phyloP scores from a whole-genome alignment of 2,329 filamentous ascomycete genomes.

The Penicillium sp. region DNA sequence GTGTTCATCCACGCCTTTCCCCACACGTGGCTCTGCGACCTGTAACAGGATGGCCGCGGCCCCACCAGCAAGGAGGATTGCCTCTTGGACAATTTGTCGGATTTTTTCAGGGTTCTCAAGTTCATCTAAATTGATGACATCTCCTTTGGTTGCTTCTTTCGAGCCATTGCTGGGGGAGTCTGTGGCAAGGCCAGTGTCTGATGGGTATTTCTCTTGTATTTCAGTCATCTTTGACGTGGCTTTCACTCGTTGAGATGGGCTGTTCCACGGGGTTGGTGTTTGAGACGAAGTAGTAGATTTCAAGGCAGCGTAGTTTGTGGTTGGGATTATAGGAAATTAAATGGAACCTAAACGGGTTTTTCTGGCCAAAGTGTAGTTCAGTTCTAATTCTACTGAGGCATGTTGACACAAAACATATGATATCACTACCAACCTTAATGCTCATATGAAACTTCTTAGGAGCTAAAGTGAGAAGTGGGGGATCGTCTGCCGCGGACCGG shows the following conservation, averaged over 20 bases:
- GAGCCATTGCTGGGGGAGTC: not conserved
- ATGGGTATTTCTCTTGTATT: not conserved
- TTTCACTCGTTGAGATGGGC: not conserved
- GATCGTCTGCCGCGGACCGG: slow-evolving; percentile 3
- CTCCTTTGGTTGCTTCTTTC: not conserved
- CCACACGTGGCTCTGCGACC: slow-evolving; percentile 45
- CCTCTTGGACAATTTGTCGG: slow-evolving; percentile 38
- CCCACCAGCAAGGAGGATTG: slow-evolving; percentile 40
- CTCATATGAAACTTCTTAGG: not conserved
- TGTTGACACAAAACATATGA: not conserved
- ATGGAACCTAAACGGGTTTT: not conserved
- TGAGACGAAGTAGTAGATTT: not conserved
- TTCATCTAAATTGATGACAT: not conserved
- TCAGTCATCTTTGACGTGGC: not conserved
- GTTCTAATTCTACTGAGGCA: not conserved
- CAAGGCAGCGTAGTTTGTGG: not conserved
- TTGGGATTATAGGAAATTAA: not conserved
- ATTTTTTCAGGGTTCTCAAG: slow-evolving; percentile 32
- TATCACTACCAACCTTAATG: not conserved
- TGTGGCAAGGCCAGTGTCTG: not conserved
- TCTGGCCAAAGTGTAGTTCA: not conserved
- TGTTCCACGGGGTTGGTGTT: not conserved
- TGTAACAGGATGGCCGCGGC: slow-evolving; percentile 45
- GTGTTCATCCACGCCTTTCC: slow-evolving; percentile 40
- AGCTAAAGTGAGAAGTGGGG: not conserved